Evolutionary conservation across 2,329 filamentous ascomycete species (phyloP).

Genomic region (Phaeomoniella chlamydospora): DNA sequence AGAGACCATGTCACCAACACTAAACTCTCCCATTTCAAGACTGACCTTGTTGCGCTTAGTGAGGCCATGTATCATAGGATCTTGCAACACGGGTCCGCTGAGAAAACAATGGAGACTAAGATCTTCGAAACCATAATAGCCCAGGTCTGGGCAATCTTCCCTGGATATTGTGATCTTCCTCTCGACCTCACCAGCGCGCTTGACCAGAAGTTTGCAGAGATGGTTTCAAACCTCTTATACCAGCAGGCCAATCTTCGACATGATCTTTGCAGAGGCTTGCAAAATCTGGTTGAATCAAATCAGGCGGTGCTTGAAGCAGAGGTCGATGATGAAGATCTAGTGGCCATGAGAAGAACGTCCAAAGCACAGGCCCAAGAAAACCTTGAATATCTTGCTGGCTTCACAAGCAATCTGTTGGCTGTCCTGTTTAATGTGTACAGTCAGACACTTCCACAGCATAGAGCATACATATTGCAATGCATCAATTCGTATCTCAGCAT

Average conservation of each 20-base stretch:
- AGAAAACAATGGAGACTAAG: slow-evolving; percentile 93
- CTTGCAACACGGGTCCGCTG: slow-evolving; percentile 62
- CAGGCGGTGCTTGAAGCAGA: slow-evolving; percentile 62
- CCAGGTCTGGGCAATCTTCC: slow-evolving; percentile 86
- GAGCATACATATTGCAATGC: slow-evolving; percentile 80
- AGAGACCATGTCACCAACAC: slow-evolving; percentile 86
- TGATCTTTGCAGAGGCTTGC: slow-evolving; percentile 75
- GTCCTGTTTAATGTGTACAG: slow-evolving; percentile 99
- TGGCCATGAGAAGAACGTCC: slow-evolving; percentile 65
- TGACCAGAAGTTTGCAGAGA: slow-evolving; percentile 77
- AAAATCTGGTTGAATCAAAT: slow-evolving; percentile 82
- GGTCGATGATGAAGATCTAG: slow-evolving; percentile 53
- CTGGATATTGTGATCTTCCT: slow-evolving; percentile 88
- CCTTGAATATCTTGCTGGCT: slow-evolving; percentile 61
- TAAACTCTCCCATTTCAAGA: slow-evolving; percentile 67
- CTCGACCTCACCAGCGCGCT: slow-evolving; percentile 64
- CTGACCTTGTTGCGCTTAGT: slow-evolving; percentile 77
- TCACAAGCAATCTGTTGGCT: slow-evolving; percentile 78
- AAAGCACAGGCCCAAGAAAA: slow-evolving; percentile 65
- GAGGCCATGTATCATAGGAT: slow-evolving; percentile 81
- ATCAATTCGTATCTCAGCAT: slow-evolving; percentile 93
- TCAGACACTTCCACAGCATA: slow-evolving; percentile 82
- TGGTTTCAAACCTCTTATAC: slow-evolving; percentile 83
- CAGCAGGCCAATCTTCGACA: slow-evolving; percentile 76
- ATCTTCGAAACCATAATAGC: slow-evolving; percentile 94